Evolutionary conservation across 108 stramenopile species (phyloP).

Genomic region (Conticribra guillardii): DNA sequence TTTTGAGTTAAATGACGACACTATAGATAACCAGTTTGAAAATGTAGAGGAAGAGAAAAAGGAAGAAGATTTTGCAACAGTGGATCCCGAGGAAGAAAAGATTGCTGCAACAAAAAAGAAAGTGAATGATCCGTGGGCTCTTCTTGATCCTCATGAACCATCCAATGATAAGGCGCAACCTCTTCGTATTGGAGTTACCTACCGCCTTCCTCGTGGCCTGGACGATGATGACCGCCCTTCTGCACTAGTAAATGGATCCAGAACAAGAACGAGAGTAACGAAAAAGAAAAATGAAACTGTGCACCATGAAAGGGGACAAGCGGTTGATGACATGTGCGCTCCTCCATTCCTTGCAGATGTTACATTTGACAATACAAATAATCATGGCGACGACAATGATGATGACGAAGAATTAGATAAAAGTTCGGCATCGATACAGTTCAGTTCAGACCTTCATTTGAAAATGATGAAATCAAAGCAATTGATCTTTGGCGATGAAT

Average conservation of each 20-base stretch:
- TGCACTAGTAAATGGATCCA: slow-evolving; percentile 73
- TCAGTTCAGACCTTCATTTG: slow-evolving; percentile 19
- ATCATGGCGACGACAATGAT: slow-evolving; percentile 26
- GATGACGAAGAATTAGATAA: slow-evolving; percentile 13
- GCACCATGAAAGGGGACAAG: not conserved
- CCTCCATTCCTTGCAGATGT: slow-evolving; percentile 27
- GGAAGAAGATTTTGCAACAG: not conserved
- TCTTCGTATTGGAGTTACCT: slow-evolving; percentile 76
- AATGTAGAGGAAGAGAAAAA: slow-evolving; percentile 34
- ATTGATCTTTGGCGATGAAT: slow-evolving; percentile 80
- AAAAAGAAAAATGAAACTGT: not conserved
- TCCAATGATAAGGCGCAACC: slow-evolving; percentile 52
- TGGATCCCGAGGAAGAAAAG: not conserved
- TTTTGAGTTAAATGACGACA: slow-evolving; percentile 47
- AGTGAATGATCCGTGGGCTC: slow-evolving; percentile 77
- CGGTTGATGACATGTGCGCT: not conserved
- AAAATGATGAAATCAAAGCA: slow-evolving; percentile 49
- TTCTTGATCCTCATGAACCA: slow-evolving; percentile 87
- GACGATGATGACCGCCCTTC: slow-evolving; percentile 64
- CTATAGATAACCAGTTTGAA: slow-evolving; percentile 17
- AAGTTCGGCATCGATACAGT: not conserved
- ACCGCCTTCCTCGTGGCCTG: slow-evolving; percentile 72
- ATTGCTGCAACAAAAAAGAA: slow-evolving; percentile 18
- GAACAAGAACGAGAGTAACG: slow-evolving; percentile 36
- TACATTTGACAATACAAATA: slow-evolving; percentile 17